These are phyloP conservation scores for Cryptococcus depauperatus DNA, from an alignment of 1,284 basidiomycete genomes.

Conservation along the genomic window DNA sequence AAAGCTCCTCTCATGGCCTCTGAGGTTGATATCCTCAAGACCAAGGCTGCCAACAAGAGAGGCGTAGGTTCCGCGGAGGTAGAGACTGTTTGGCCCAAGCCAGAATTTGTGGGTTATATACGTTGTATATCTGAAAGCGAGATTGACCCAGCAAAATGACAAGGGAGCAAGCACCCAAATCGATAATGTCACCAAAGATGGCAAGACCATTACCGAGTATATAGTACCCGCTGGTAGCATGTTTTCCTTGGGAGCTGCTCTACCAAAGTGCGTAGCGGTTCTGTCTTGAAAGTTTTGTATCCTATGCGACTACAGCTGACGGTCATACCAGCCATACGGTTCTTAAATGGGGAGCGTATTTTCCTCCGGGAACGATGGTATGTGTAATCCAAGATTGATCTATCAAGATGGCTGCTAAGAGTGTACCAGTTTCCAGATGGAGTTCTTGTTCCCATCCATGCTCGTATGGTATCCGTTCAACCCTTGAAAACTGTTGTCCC, in stretches of 20 bases:
- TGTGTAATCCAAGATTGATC: not conserved
- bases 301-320: not conserved
- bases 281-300: not conserved
- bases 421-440: conserved; percentile 31
- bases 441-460: conserved; percentile 33
- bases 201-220: conserved; percentile 25
- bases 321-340: conserved; percentile 15
- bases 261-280: conserved; percentile 18
- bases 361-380: conserved; percentile 36
- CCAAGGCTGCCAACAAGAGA: conserved; percentile 30
- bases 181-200: conserved; percentile 26
- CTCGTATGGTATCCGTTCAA: conserved; percentile 34
- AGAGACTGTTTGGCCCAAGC: conserved; percentile 30
- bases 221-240: conserved; percentile 32
- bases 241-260: conserved; percentile 31
- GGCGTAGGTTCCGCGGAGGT: conserved; percentile 53
- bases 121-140: no score
- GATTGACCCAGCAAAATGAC: not conserved
- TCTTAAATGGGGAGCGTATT: conserved; percentile 29
- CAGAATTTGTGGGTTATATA: conserved; percentile 26
- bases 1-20: conserved; percentile 18
- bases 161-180: conserved; percentile 30
- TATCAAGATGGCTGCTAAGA: no score
- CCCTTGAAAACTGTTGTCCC: conserved; percentile 21
- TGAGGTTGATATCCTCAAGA: conserved; percentile 31